Base-by-base conservation (phyloP, 208 protist genomes). In the Leishmania gerbilli region DNA sequence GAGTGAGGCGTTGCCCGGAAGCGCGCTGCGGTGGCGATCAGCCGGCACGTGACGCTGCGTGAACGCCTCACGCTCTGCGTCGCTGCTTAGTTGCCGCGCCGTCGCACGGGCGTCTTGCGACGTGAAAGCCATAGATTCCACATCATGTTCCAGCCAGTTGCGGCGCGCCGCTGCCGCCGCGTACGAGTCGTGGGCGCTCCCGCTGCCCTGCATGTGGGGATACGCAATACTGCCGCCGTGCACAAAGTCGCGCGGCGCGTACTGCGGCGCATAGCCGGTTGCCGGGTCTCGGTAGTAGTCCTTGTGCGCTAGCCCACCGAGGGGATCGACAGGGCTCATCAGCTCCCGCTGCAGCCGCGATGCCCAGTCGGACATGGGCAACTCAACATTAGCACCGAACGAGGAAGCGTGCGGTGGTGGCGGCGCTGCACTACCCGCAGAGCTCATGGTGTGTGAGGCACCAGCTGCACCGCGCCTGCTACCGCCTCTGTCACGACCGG, bases 281-380 rank as follows among this genome's bases (percentile, higher is more conserved):
- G 88, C 83, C 0, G 93, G 89, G 79, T 97, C 95, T 8, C 95
- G 93, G 77, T 95, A 98, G 88, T 95, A 96, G 79, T 98, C 95
- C 84, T 93, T 94, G 86, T 96, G 93, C 13, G 87, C 88, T 45
- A 93, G 77, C 24, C 95, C 95, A n/a, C 91, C 91, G 4, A 98
- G 80, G 1, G 95, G 92, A 71, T 98, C 95, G 0, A 34, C 74
- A 51, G 95, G 91, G 53, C 83, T 62, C 68, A 95, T 90, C 55
- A 96, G 87, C 84, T 98, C 93, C n/a, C 82, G 82, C 77, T 95
- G 92, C 85, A 97, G 85, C 74, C 87, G 90, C 51, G 80, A 47
- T 37, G 91, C 90, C 93, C 95, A 97, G 77, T 93, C 86, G 0
- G 62, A 78, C 49, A 77, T 58, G 47, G 78, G 40, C 49, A 60